phyloP scores from a whole-genome alignment of 2,329 filamentous ascomycete genomes.

The Exserohilum rostratum region DNA sequence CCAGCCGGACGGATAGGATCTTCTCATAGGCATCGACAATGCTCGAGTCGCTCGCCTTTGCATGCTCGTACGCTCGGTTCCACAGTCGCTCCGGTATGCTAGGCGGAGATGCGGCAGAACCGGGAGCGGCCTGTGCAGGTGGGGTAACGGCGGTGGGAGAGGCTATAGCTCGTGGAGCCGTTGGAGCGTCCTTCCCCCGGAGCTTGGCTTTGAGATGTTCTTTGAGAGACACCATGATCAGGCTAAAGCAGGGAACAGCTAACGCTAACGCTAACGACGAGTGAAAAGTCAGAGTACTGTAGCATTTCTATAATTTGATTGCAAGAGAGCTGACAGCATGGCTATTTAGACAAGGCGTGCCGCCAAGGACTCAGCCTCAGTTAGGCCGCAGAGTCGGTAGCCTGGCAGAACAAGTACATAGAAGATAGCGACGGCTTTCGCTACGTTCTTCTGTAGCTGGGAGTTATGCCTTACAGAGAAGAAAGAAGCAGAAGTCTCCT shows the following conservation, averaged over 20 bases:
- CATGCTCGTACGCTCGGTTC: background rate
- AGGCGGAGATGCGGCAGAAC: background rate
- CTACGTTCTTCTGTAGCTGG: too few relatives aligned
- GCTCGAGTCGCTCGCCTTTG: background rate
- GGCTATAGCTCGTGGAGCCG: background rate
- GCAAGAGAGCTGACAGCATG: too few relatives aligned
- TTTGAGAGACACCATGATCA: background rate
- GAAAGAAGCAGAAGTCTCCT: background rate
- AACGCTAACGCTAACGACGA: too few relatives aligned
- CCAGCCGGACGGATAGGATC: background rate
- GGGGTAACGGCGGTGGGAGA: background rate
- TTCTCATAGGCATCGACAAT: background rate
- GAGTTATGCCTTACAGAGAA: background rate
- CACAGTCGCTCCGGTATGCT: background rate
- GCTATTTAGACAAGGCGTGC: too few relatives aligned
- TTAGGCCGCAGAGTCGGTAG: too few relatives aligned
- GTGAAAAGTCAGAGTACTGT: too few relatives aligned
- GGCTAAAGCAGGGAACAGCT: conserved; percentile 1
- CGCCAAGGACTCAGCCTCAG: too few relatives aligned
- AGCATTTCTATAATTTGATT: too few relatives aligned
- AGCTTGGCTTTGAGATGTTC: background rate
- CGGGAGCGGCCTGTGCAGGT: background rate
- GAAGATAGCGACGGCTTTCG: too few relatives aligned
- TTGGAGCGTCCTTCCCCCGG: background rate
- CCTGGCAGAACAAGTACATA: too few relatives aligned